Conservation (phyloP, 179 eudicot species). For the Drosera spatulata region DNA sequence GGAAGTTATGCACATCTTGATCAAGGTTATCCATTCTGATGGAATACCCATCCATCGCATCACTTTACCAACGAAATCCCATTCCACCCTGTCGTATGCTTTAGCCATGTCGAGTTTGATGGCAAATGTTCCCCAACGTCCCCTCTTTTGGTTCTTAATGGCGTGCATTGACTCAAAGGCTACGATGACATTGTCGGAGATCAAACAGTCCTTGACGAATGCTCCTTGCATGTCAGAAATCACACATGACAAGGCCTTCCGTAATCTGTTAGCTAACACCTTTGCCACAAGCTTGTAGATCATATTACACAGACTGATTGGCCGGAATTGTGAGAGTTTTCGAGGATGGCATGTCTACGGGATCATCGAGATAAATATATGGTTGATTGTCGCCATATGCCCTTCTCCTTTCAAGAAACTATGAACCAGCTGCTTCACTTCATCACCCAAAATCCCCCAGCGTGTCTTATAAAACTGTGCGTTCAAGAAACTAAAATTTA, state of each 20-base stretch:
- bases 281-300: background rate
- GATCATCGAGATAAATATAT: background rate
- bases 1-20: background rate
- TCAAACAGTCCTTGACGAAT: background rate
- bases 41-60: background rate
- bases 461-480: too few relatives aligned
- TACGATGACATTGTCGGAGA: background rate
- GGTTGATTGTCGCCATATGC: background rate
- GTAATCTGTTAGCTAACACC: background rate
- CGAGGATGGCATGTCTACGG: background rate
- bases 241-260: background rate
- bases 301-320: background rate
- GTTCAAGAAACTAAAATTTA: too few relatives aligned
- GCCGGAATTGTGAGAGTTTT: background rate
- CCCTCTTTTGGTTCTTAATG: background rate
- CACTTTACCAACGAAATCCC: background rate
- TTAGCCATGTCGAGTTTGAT: background rate
- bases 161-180: background rate
- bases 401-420: background rate
- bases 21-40: background rate
- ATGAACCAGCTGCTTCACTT: background rate
- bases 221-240: background rate
- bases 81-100: background rate
- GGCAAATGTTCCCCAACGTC: background rate
- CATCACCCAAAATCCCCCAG: background rate